Conservation (phyloP, 306 rosid species). For the Prosopis cineraria region DNA sequence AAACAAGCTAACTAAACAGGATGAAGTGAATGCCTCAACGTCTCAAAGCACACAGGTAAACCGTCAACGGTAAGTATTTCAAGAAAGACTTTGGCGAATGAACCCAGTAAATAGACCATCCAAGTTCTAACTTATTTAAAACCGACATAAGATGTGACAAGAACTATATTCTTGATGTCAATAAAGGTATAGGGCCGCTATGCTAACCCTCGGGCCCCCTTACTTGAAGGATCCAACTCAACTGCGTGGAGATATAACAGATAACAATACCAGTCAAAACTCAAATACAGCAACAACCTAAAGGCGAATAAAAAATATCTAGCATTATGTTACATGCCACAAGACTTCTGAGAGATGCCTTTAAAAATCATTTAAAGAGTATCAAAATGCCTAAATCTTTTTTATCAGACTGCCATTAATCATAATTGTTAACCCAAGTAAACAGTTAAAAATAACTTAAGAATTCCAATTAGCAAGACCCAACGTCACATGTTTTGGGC, state of each 20-base stretch:
- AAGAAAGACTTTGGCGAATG: not conserved
- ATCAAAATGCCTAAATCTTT: conserved; percentile 1
- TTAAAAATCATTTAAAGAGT: not conserved
- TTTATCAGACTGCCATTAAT: not conserved
- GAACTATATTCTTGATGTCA: not conserved
- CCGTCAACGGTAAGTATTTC: not conserved
- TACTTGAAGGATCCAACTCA: conserved; percentile 10
- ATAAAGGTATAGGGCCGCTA: conserved; percentile 7
- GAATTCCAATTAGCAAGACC: not conserved
- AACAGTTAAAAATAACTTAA: not conserved
- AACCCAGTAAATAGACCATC: not conserved
- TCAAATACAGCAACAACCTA: not conserved
- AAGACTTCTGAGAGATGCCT: not conserved
- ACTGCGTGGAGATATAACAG: not conserved
- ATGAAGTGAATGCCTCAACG: not conserved
- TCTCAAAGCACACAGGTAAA: not conserved
- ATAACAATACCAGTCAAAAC: not conserved
- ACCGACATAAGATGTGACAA: not conserved
- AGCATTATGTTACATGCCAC: not conserved
- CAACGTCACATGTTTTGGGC: not conserved
- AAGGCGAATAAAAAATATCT: not conserved
- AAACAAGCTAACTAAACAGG: conserved; percentile 2
- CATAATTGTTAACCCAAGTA: not conserved
- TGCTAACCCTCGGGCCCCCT: not conserved
- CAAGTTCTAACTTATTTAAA: conserved; percentile 21